These are phyloP conservation scores for Curvularia eragrostidis DNA, from an alignment of 2,329 filamentous ascomycete species.

Conservation along the genomic window DNA sequence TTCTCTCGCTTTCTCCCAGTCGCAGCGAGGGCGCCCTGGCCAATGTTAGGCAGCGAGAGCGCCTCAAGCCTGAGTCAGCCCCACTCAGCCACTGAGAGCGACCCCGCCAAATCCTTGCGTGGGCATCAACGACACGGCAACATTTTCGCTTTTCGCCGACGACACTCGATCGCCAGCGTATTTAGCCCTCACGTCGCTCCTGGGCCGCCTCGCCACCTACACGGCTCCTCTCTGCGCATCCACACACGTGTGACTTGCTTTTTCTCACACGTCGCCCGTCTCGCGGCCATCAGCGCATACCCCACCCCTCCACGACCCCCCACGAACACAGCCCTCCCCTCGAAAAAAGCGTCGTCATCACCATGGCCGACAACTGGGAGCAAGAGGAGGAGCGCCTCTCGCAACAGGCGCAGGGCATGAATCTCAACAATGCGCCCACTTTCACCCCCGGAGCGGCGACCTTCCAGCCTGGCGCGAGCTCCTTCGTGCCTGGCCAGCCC, in stretches of 20 bases:
- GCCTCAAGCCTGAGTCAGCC: slow-evolving; percentile 21
- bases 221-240: neutral
- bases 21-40: slow-evolving; percentile 24
- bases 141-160: slow-evolving; percentile 33
- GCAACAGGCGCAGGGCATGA: slow-evolving; percentile 62
- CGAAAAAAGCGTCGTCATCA: slow-evolving; percentile 24
- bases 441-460: slow-evolving; percentile 26
- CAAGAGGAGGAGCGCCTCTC: slow-evolving; percentile 85
- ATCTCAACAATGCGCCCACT: slow-evolving; percentile 35
- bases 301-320: slow-evolving; percentile 12
- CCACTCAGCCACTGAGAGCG: slow-evolving; percentile 22
- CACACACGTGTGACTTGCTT: neutral
- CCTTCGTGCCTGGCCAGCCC: slow-evolving; percentile 16
- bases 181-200: slow-evolving; percentile 16
- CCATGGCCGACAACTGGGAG: slow-evolving; percentile 92
- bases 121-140: slow-evolving; percentile 30
- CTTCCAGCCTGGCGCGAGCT: slow-evolving; percentile 15
- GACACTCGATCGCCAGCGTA: slow-evolving; percentile 13
- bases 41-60: slow-evolving; percentile 34
- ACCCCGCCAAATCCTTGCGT: slow-evolving; percentile 31
- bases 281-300: slow-evolving; percentile 5
- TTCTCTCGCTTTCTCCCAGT: slow-evolving; percentile 19
- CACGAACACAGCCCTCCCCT: neutral
- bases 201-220: slow-evolving; percentile 7
- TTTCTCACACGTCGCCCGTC: neutral